Base-by-base conservation (phyloP, 257 asterid species). In the Paraleonurus japonicus region DNA sequence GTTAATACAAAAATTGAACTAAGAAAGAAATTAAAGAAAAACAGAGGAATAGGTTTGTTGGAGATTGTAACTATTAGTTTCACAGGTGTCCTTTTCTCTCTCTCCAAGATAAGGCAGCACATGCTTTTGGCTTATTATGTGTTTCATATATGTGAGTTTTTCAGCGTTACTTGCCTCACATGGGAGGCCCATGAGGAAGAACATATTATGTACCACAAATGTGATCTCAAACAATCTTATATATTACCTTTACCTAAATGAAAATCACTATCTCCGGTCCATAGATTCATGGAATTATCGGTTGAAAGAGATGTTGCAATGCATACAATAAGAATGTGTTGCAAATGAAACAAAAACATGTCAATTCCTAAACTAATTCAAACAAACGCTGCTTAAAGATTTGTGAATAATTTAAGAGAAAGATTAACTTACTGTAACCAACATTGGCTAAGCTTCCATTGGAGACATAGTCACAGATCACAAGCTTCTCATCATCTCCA, bases 401-500 rank as follows among this genome's bases (percentile, higher is more conserved):
- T 39, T 16, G 22, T 1, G n/a, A 47, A 47, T 5, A 50, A 19
- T 2, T 4, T n/a, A 48, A 16, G 2, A 62, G 16, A 9, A 13
- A 10, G 45, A 75, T 19, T 6, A 73, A 77, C 96, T 89, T 89
- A 94, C 99, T 88, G 92, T 80, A 84, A 74, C 89, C 86, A 69
- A 85, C 83, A 68, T 83, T 89, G 75, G 97, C 98, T 79, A 94
- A 80, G 90, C 93, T 91, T 74, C 99, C 96, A 77, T 85, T 88
- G 61, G 90, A 75, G 86, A 94, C 77, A 48, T 86, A 89, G n/a
- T 94, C 99, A 78, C 73, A 83, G 47, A 94, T 82, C 35, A 91
- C 86, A 16, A 94, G 96, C 89, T 89, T 94, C 73, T 94, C 99
- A 80, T 88, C 93, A 4, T 88, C 96, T 67, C 98, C 96, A 89